Percentiles rank a stretch among this genome's conserved stretches.
Evolutionary conservation across 352 stramenopile genomes (phyloP).

Genomic region (Phytophthora uliginosa): DNA sequence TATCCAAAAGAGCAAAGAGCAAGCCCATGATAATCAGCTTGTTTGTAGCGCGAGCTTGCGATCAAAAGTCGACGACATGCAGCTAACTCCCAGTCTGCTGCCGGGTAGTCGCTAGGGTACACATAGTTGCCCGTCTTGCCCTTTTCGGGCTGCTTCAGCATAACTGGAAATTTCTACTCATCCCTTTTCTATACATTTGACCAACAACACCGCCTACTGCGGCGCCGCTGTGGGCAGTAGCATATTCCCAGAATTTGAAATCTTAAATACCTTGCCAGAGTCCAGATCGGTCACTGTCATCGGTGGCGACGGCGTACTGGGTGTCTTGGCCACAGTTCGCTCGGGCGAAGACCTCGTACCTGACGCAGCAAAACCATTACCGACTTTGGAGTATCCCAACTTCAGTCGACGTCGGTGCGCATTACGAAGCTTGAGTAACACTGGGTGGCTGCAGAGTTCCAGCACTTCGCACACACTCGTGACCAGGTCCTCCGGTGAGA

Average conservation of each 20-base stretch:
- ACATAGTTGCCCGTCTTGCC: slow-evolving; percentile 71
- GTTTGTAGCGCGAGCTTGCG: slow-evolving; percentile 81
- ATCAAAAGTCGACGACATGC: slow-evolving; percentile 74
- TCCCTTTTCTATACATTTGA: slow-evolving; percentile 3
- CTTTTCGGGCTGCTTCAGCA: slow-evolving; percentile 70
- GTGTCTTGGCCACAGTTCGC: slow-evolving; percentile 12
- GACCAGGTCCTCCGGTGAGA: slow-evolving; percentile 70
- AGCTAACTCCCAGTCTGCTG: slow-evolving; percentile 66
- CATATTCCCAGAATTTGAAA: slow-evolving; percentile 73
- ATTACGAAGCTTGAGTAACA: slow-evolving; percentile 85
- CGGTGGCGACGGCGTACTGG: slow-evolving; percentile 7
- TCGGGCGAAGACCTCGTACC: slow-evolving; percentile 9
- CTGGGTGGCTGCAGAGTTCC: slow-evolving; percentile 77
- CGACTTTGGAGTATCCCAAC: slow-evolving; percentile 49
- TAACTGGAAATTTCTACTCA: slow-evolving; percentile 8
- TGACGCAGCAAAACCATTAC: slow-evolving; percentile 27
- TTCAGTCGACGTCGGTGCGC: slow-evolving; percentile 73
- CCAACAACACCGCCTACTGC: slow-evolving; percentile 4
- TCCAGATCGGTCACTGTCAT: slow-evolving; percentile 82
- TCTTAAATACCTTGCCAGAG: slow-evolving; percentile 77
- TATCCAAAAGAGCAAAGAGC: neutral
- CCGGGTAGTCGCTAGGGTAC: slow-evolving; percentile 71
- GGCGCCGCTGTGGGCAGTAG: slow-evolving; percentile 41
- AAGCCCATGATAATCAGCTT: slow-evolving; percentile 10
- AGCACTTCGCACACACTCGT: slow-evolving; percentile 87